phyloP scores from a whole-genome alignment of 2,329 filamentous ascomycete species.

The Paraconiothyrium brasiliense region DNA sequence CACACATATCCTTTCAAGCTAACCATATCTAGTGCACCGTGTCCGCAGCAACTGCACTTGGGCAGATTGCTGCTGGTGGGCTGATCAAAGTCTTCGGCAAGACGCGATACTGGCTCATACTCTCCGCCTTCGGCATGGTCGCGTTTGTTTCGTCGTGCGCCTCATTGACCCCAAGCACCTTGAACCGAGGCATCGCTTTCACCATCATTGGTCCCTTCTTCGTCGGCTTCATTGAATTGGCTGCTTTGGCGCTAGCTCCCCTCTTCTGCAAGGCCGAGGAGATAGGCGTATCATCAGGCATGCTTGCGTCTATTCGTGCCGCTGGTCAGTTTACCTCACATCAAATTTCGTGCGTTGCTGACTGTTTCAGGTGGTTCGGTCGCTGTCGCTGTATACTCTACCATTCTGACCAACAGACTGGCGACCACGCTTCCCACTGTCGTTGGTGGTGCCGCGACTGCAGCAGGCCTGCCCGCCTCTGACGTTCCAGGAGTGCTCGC shows the following conservation, averaged over 20 bases:
- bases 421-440: constrained; percentile 21
- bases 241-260: constrained; percentile 22
- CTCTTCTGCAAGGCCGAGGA: constrained; percentile 27
- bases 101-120: constrained; percentile 26
- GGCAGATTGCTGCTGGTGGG: constrained; percentile 23
- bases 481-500: constrained; percentile 21
- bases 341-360: background rate
- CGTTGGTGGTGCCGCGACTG: constrained; percentile 22
- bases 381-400: constrained; percentile 26
- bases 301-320: constrained; percentile 25
- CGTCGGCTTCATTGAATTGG: constrained; percentile 27
- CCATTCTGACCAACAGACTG: constrained; percentile 25
- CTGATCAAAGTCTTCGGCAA: constrained; percentile 25
- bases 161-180: constrained; percentile 23
- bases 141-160: constrained; percentile 25
- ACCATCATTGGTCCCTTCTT: constrained; percentile 29
- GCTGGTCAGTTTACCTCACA: constrained; percentile 14
- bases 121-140: constrained; percentile 26
- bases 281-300: constrained; percentile 26
- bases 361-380: constrained; percentile 20
- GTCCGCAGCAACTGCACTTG: constrained; percentile 24
- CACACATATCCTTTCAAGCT: background rate
- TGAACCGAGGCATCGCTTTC: constrained; percentile 23
- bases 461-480: constrained; percentile 22
- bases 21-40: constrained; percentile 23